Evolutionary conservation across 73 alveolate genomes (phyloP), one percentile per base, ranked within the genome.

Genomic region (Paramecium octaurelia): DNA sequence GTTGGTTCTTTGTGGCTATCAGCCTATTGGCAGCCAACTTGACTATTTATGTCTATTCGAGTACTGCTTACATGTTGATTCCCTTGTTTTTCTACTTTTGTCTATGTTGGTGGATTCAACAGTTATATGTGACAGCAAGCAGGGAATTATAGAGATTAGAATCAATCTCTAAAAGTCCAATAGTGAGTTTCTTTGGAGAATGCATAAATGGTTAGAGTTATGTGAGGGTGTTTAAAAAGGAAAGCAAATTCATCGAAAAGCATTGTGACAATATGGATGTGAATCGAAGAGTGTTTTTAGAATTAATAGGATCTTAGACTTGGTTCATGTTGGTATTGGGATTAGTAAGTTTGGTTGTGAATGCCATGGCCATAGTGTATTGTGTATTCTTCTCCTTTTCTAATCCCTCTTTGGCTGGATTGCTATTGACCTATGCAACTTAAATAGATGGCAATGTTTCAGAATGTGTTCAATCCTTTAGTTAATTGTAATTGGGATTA

Each of bases 121-220:
- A 90, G 70, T 96, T 94, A 86, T 96, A 94, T 90, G 85, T 96
- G 58, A 91, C 92, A 64, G 92, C 96, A 36, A 90, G 95, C 68
- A 96, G 99, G 89, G 99, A 96, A 91, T 92, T 96, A 9, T 85
- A 93, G 59, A 94, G 99, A 84, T 85, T 96, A 68, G 99, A 96
- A 86, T 86, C 97, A 18, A 90, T 96, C 23, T 86, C 96, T 59
- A 94, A 97, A 73, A 92, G 97, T 7, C 99, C 99, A 1, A 93
- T 96, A 68, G 89, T 96, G 21, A 93, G 95, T 92, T 92, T 92
- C 38, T 96, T 96, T 29, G 80, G 93, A 48, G 99, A 96, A 92
- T 64, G 96, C 36, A 91, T 93, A 20, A 75, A 76, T 58, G 99
- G 99, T 8, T 89, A 92, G 18, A 90, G 89, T 20, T 93, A 97